These are phyloP conservation scores for Naganishia friedmannii DNA, from an alignment of 768 basidiomycete genomes.

Conservation along the genomic window DNA sequence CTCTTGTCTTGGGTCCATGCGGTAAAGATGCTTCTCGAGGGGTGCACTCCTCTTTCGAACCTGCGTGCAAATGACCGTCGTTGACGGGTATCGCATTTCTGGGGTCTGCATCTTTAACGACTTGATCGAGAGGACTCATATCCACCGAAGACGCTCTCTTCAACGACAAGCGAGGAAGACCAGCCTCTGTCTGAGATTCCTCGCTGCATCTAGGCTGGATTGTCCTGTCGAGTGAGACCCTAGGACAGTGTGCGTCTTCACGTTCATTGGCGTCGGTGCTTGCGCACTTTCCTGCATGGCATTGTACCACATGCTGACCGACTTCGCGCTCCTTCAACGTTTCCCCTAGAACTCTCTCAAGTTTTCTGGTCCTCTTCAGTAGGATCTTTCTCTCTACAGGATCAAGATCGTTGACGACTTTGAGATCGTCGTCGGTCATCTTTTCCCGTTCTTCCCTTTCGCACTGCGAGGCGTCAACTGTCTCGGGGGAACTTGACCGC, in stretches of 20 bases:
- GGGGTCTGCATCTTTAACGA: background rate
- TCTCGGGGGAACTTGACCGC: background rate
- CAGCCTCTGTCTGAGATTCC: background rate
- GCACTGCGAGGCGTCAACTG: background rate
- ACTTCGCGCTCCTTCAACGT: conserved; percentile 5
- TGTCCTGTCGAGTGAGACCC: background rate
- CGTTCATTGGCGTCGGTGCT: background rate
- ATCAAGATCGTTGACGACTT: conserved; percentile 11
- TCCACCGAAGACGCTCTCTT: background rate
- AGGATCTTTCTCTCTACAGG: conserved; percentile 6
- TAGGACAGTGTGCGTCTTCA: background rate
- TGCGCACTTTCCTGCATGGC: background rate
- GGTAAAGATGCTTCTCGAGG: background rate
- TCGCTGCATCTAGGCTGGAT: background rate
- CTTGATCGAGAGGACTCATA: background rate
- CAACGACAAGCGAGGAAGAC: background rate
- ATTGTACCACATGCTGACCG: conserved; percentile 1
- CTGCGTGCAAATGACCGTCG: background rate
- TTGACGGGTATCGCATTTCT: no score
- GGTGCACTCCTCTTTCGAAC: background rate
- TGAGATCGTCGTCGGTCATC: background rate
- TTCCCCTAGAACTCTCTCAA: conserved; percentile 6
- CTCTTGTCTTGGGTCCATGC: background rate
- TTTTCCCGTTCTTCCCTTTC: background rate
- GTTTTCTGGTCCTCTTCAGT: conserved; percentile 20